Base-by-base conservation (phyloP, 2,329 filamentous ascomycete species). In the Fusarium pseudonygamai region DNA sequence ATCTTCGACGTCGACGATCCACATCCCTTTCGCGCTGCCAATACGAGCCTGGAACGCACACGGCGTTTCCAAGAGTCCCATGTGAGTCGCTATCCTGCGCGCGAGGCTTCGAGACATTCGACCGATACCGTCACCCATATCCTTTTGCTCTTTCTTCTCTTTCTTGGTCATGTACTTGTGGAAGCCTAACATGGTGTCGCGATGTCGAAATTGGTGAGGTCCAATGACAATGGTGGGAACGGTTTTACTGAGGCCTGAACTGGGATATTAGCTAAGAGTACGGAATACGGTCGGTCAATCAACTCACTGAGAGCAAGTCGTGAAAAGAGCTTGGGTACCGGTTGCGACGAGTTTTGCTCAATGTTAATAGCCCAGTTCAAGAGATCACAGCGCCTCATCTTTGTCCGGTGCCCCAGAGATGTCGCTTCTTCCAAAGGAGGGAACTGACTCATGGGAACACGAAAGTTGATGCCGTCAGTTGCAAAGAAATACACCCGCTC, bases 1-100 rank as follows among this genome's bases (percentile, higher is more conserved):
- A 32, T 88, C 85, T 1, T 83, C 77, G 0, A 85, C 83, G 72
- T 92, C 90, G 10, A 92, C 80, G 52, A 92, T 86, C 93, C 93
- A 95, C 72, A 95, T 85, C 0, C 93, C 93, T 79, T 96, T 96
- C 1, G 92, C 92, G 24, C 91, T 89, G 15, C 90, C 92, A 40
- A 95, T 87, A 1, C 93, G 88, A 4, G 85, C 93, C 79, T 96
- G 93, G 50, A 92, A 90, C 0, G 87, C 91, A 39, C 88, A 88
- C 0, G 92, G 92, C 0, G 88, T 78, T n/a, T 87, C 84, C 0
- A 78, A 73, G 0, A 92, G 80, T 0, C 86, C 87, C 14, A 93
- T 83, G 0, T 70, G 69, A 2, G 84, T 77, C 32, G 87, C 85
- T 10, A 94, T 84, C 46, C 83, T 82, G 3, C 81, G 78, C 0